Conservation (phyloP, 2,329 filamentous ascomycete genomes). For the Mollisiaceae sp. region DNA sequence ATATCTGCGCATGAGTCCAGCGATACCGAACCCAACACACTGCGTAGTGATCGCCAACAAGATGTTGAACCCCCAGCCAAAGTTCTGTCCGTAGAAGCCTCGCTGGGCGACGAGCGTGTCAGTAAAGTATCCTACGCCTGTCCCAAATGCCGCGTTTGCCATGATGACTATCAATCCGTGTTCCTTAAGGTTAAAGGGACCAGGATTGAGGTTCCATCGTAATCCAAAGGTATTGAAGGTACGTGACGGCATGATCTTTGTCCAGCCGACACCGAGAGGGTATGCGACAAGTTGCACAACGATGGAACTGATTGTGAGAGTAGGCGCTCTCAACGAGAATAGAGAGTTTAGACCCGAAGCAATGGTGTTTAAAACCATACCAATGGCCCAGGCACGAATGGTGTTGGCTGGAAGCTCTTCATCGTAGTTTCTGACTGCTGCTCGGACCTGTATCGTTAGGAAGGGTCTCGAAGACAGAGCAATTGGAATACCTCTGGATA, state of each 20-base stretch:
- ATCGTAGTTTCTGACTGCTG: conserved; percentile 50
- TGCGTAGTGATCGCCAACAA: conserved; percentile 65
- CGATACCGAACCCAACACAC: conserved; percentile 66
- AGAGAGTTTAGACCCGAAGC: conserved; percentile 32
- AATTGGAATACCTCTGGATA: conserved; percentile 21
- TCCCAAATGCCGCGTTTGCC: conserved; percentile 43
- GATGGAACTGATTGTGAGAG: conserved; percentile 47
- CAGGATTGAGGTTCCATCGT: conserved; percentile 65
- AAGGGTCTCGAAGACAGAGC: background rate
- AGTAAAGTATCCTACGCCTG: background rate
- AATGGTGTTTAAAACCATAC: conserved; percentile 27
- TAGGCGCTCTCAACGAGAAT: conserved; percentile 33
- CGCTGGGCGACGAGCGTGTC: background rate
- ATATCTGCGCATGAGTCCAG: conserved; percentile 62
- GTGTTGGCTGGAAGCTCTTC: conserved; percentile 70
- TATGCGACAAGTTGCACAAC: conserved; percentile 33
- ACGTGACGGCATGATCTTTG: conserved; percentile 40
- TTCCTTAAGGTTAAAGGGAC: conserved; percentile 73
- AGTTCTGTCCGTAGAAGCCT: conserved; percentile 2
- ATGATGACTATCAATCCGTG: conserved; percentile 71
- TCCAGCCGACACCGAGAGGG: conserved; percentile 62
- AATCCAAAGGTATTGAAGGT: conserved; percentile 53
- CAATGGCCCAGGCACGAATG: conserved; percentile 63
- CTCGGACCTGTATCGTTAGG: conserved; percentile 25
- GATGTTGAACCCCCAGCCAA: conserved; percentile 59